A percentile compares a stretch with the other conserved stretches of the same genome.
These are phyloP conservation scores for Neurospora sublineolata DNA, from an alignment of 495 filamentous ascomycete genomes.

Conservation along the genomic window DNA sequence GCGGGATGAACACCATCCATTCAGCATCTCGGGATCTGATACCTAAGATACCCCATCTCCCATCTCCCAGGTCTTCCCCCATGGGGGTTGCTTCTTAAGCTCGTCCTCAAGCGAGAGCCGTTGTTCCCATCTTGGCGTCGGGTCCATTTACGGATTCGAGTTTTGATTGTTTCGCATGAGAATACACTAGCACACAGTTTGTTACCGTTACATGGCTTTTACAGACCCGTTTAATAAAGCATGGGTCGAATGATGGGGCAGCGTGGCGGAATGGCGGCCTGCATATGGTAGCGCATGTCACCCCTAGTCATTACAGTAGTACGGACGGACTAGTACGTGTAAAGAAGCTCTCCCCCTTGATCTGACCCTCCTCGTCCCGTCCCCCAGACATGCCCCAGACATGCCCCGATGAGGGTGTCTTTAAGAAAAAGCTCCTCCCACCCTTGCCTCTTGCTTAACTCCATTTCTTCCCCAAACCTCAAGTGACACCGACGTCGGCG, in stretches of 20 bases:
- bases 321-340: neutral
- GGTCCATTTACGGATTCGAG: neutral
- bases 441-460: neutral
- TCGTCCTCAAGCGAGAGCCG: neutral
- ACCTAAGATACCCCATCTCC: neutral
- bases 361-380: neutral
- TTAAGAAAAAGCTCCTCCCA: neutral
- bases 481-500: neutral
- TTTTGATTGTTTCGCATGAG: neutral
- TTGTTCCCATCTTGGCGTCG: neutral
- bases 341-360: neutral
- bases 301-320: neutral
- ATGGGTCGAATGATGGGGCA: neutral
- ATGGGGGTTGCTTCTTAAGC: neutral
- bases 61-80: neutral
- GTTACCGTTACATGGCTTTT: neutral
- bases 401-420: slow-evolving; percentile 1
- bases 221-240: neutral
- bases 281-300: neutral
- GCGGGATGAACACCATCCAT: neutral
- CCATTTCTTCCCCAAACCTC: neutral
- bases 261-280: neutral
- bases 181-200: neutral
- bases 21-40: neutral
- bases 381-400: neutral